phyloP scores from a whole-genome alignment of 495 filamentous ascomycete species.

The Bombardia bombarda region DNA sequence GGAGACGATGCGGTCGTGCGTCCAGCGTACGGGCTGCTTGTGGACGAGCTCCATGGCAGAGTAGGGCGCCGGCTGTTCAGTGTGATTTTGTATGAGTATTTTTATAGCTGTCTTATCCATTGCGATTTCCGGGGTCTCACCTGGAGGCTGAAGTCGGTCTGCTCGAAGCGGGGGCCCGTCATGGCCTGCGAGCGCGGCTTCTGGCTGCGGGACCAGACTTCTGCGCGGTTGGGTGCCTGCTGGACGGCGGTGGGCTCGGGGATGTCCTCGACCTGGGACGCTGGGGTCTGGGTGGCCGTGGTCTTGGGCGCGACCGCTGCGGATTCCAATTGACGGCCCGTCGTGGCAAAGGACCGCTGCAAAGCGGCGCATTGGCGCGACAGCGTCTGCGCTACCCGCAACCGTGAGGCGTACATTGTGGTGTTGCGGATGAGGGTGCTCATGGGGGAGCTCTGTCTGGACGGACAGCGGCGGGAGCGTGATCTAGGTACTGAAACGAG shows the following conservation, averaged over 20 bases:
- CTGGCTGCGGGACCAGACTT: conserved; percentile 78
- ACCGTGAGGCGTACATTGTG: conserved; percentile 49
- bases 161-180: conserved; percentile 91
- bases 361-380: conserved; percentile 21
- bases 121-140: conserved; percentile 32
- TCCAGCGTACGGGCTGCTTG: conserved; percentile 90
- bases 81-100: background rate
- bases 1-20: conserved; percentile 65
- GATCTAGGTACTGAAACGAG: background rate
- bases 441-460: conserved; percentile 5
- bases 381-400: conserved; percentile 31
- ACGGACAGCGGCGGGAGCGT: background rate
- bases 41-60: conserved; percentile 95
- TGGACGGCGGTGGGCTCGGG: conserved; percentile 44
- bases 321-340: conserved; percentile 30
- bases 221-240: conserved; percentile 82
- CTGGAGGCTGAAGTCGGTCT: conserved; percentile 86
- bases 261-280: conserved; percentile 45
- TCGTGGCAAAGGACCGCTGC: conserved; percentile 28
- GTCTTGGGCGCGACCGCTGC: conserved; percentile 24
- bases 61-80: conserved; percentile 68
- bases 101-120: background rate
- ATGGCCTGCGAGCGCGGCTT: conserved; percentile 71
- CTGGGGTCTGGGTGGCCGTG: conserved; percentile 51
- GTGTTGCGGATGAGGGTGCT: conserved; percentile 19